These are phyloP conservation scores for Trichoderma sp. DNA, from an alignment of 2,329 filamentous ascomycete species.

Conservation along the genomic window DNA sequence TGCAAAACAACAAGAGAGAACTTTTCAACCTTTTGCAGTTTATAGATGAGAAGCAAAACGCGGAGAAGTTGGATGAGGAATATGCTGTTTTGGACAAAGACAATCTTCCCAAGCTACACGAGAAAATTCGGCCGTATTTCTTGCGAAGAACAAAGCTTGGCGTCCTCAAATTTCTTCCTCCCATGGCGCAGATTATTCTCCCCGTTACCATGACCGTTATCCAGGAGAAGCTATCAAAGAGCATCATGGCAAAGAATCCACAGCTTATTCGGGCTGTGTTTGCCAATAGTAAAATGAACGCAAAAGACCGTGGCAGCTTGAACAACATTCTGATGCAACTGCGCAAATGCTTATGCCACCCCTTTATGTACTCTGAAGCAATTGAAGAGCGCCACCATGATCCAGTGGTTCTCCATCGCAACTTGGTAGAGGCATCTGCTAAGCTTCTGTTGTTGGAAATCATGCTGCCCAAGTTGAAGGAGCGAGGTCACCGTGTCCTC, in stretches of 20 bases:
- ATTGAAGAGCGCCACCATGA: constrained; percentile 80
- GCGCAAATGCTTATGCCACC: constrained; percentile 91
- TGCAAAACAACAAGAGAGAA: constrained; percentile 95
- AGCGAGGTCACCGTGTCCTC: constrained; percentile 84
- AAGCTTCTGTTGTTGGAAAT: constrained; percentile 83
- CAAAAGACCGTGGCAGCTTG: constrained; percentile 73
- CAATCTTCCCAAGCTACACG: constrained; percentile 78
- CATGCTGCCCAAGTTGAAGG: constrained; percentile 83
- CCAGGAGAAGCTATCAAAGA: constrained; percentile 93
- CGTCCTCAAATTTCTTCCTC: constrained; percentile 86
- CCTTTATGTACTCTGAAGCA: constrained; percentile 87
- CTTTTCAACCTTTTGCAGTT: constrained; percentile 98
- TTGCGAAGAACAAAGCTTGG: constrained; percentile 81
- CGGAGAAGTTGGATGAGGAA: constrained; percentile 70
- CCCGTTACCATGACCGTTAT: constrained; percentile 94
- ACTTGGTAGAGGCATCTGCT: constrained; percentile 86
- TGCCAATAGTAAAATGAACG: constrained; percentile 64
- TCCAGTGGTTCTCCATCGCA: constrained; percentile 66
- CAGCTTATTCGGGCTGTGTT: constrained; percentile 88
- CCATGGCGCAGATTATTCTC: constrained; percentile 92
- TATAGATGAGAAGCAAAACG: constrained; percentile 71
- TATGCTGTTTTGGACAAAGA: constrained; percentile 80
- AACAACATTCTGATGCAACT: constrained; percentile 97
- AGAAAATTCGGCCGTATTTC: constrained; percentile 74
- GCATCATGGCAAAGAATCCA: constrained; percentile 87